A percentile compares a stretch with the other conserved stretches of the same genome.
These are phyloP conservation scores for Solidago caesia DNA, from an alignment of 129 eudicot genomes.

Conservation along the genomic window DNA sequence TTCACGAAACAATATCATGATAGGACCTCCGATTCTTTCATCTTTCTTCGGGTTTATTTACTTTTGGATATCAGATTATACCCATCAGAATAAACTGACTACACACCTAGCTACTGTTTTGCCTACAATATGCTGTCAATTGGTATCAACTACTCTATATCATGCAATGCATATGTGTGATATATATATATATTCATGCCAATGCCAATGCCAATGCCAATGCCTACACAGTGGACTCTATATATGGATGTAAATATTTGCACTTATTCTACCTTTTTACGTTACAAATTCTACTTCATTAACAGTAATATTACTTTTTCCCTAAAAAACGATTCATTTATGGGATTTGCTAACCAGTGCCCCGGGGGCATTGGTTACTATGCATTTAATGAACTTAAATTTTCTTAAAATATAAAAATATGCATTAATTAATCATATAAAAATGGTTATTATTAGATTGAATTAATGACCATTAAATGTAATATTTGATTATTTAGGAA, in stretches of 20 bases:
- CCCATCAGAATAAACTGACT: conserved; percentile 26
- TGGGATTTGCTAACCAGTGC: too few species aligned
- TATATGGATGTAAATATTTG: not conserved
- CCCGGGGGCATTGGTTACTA: too few species aligned
- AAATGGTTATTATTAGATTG: too few species aligned
- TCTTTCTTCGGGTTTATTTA: conserved; percentile 4
- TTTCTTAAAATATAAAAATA: too few species aligned
- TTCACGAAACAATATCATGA: conserved; percentile 23
- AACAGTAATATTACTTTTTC: not conserved
- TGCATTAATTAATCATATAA: too few species aligned
- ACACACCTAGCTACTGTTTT: conserved; percentile 18
- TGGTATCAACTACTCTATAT: not conserved
- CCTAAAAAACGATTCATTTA: too few species aligned
- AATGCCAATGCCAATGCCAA: conserved; percentile 4
- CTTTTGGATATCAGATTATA: conserved; percentile 23
- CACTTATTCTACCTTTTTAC: not conserved
- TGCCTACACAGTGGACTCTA: not conserved
- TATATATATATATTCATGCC: not conserved
- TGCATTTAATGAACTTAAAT: too few species aligned
- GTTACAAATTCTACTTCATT: not conserved
- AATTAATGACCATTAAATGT: too few species aligned
- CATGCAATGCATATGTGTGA: not conserved
- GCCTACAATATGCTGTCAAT: conserved; percentile 24
- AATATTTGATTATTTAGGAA: too few species aligned
- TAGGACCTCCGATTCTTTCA: conserved; percentile 18